Percentiles rank a stretch among this genome's conserved stretches.
These are phyloP conservation scores for Trichocladium uniseriatum DNA, from an alignment of 495 filamentous ascomycete species.

Conservation along the genomic window DNA sequence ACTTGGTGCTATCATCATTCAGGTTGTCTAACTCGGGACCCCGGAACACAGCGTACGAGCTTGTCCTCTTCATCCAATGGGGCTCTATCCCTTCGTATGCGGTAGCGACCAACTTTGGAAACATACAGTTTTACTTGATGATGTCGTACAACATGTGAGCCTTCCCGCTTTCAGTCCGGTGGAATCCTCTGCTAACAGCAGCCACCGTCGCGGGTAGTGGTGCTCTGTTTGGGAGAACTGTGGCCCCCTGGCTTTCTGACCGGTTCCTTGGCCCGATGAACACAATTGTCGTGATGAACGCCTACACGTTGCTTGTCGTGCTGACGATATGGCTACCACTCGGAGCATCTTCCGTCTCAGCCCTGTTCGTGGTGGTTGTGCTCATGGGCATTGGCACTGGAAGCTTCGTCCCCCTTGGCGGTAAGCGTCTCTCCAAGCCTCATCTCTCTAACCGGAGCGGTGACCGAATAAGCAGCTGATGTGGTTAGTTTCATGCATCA, in stretches of 20 bases:
- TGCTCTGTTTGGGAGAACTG: slow-evolving; percentile 19
- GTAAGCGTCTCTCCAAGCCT: slow-evolving; percentile 5
- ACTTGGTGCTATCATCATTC: not conserved
- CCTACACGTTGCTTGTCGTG: slow-evolving; percentile 18
- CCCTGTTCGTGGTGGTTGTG: slow-evolving; percentile 17
- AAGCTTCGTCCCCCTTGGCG: slow-evolving; percentile 23
- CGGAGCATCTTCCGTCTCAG: slow-evolving; percentile 10
- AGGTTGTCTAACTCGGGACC: not conserved
- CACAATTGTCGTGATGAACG: slow-evolving; percentile 19
- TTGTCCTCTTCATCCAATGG: slow-evolving; percentile 27
- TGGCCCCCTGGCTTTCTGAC: slow-evolving; percentile 21
- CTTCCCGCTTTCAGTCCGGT: not conserved
- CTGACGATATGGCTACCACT: slow-evolving; percentile 20
- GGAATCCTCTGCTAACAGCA: not conserved
- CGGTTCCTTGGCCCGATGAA: slow-evolving; percentile 22
- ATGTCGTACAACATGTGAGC: slow-evolving; percentile 28
- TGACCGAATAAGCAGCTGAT: not conserved
- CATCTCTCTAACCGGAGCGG: not conserved
- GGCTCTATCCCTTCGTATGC: slow-evolving; percentile 26
- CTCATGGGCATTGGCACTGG: slow-evolving; percentile 25
- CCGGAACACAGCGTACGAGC: slow-evolving; percentile 17
- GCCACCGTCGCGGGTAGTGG: slow-evolving; percentile 11
- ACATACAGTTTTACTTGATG: slow-evolving; percentile 24
- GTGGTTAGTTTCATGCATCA: slow-evolving; percentile 22
- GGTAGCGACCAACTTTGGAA: slow-evolving; percentile 14